These are phyloP conservation scores for Spatholobus suberectus DNA, from an alignment of 306 rosid genomes.

Conservation along the genomic window DNA sequence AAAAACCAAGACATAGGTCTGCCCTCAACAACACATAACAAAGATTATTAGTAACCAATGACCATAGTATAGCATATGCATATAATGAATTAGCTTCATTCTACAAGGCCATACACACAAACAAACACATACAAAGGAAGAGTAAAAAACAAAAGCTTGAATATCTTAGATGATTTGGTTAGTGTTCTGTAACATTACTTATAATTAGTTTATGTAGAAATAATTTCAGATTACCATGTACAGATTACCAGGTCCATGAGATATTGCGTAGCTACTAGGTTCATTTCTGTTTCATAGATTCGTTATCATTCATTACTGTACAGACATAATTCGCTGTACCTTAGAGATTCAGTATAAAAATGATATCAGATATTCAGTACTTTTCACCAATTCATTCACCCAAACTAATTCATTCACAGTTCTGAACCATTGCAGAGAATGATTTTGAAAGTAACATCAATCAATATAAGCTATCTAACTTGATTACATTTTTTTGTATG, in stretches of 20 bases:
- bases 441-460: not conserved
- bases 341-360: not conserved
- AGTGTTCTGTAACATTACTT: not conserved
- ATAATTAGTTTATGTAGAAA: not conserved
- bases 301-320: not conserved
- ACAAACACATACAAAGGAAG: not conserved
- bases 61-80: conserved; percentile 24
- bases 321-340: not conserved
- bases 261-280: not conserved
- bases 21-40: conserved; percentile 45
- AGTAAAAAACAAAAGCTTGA: conserved; percentile 22
- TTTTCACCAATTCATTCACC: not conserved
- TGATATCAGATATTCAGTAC: not conserved
- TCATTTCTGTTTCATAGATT: not conserved
- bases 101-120: not conserved
- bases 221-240: not conserved
- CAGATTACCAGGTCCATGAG: not conserved
- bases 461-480: not conserved
- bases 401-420: not conserved
- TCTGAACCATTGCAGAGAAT: not conserved
- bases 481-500: not conserved
- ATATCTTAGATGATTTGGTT: not conserved
- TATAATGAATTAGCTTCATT: conserved; percentile 11
- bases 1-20: conserved; percentile 96
- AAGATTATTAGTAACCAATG: conserved; percentile 36